Base-by-base conservation (phyloP, 2,329 filamentous ascomycete genomes). In the Sporothrix protearum region DNA sequence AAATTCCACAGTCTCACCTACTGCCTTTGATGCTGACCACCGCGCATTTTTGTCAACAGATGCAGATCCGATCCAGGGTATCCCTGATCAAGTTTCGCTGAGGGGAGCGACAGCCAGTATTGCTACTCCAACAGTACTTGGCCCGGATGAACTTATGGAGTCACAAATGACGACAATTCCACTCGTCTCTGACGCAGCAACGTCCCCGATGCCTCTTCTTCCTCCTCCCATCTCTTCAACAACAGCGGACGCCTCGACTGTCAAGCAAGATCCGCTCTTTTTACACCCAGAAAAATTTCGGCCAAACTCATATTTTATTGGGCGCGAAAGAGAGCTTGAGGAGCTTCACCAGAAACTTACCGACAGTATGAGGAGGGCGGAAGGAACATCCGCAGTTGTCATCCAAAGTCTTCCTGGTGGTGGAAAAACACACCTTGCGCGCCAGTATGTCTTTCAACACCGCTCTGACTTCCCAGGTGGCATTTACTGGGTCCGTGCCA, bases 401-500 rank as follows among this genome's bases (percentile, higher is more conserved):
- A 84, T 92, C 12, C 86, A 87, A 74, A 88, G 87, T 47, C 85
- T 89, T 51, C 87, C 89, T 1, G 90, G 90, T 1, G 87, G 87
- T 16, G 90, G 90, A 2, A 92, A 92, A 79, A 89, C 88, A 0
- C 89, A 92, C 76, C 80, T 92, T 16, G 89, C 89, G 36, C 84
- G 90, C 3, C 84, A 92, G 78, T 92, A 92, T 76, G 85, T 91
- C 39, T 91, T 88, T 75, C 78, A 82, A 4, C 85, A 91, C 75
- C 85, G 83, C 47, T 79, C 83, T 4, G 81, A 86, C 73, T 92
- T 89, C 75, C 85, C 86, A 0, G 89, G 89, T 1, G 90, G 90
- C 1, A 83, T 91, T 57, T 92, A 91, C 78, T 92, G 90, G 90
- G 84, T 92, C 19, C 85, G 88, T 66, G 87, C 88, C 9, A 89